These are phyloP conservation scores for Xylaria sp. DNA, from an alignment of 2,329 filamentous ascomycete genomes.

Conservation along the genomic window DNA sequence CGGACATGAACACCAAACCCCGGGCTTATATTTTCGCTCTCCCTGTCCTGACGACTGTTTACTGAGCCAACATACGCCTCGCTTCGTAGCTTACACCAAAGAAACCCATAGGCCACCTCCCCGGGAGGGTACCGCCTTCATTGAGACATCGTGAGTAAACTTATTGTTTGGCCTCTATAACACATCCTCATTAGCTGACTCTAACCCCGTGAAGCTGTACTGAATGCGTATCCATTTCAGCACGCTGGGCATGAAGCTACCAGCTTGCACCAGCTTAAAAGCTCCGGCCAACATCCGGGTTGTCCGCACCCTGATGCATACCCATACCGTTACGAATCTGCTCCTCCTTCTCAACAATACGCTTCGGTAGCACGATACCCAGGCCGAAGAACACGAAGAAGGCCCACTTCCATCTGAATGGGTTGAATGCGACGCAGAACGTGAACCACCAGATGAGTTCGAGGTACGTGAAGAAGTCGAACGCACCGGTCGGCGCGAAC, in stretches of 20 bases:
- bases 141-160: not conserved
- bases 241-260: no score
- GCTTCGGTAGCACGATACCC: constrained; percentile 72
- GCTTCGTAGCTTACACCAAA: no score
- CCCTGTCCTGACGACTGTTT: no score
- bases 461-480: constrained; percentile 90
- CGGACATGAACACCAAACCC: no score
- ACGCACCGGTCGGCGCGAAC: constrained; percentile 76
- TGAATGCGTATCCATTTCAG: not conserved
- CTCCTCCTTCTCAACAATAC: constrained; percentile 75
- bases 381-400: constrained; percentile 84
- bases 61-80: no score
- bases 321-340: constrained; percentile 65
- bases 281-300: constrained; percentile 50
- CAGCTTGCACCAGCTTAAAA: constrained; percentile 43
- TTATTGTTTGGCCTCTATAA: not conserved
- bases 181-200: not conserved
- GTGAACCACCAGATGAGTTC: constrained; percentile 88
- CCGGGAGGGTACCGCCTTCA: no score
- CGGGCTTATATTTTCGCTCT: no score
- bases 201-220: not conserved
- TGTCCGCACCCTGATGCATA: constrained; percentile 48
- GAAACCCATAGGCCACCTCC: no score
- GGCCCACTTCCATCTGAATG: constrained; percentile 92
- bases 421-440: constrained; percentile 82